A percentile compares a stretch with the other conserved stretches of the same genome.
These are phyloP conservation scores for Limnomonas spitsbergensis DNA, from an alignment of 139 green algal species.

Conservation along the genomic window DNA sequence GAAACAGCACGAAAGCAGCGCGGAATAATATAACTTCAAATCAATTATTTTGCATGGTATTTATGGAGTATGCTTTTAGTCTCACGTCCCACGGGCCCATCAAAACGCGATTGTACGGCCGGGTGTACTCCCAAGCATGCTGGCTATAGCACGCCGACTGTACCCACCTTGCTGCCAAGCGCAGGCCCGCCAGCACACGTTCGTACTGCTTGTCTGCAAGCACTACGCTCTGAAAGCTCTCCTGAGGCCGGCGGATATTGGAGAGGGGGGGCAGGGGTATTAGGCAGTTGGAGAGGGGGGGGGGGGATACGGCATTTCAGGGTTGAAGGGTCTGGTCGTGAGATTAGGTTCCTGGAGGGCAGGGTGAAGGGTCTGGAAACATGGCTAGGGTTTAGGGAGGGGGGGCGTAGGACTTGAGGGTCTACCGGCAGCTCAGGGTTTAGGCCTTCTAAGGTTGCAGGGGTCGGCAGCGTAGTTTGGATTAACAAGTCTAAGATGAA, in stretches of 20 bases:
- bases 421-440: not conserved
- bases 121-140: not conserved
- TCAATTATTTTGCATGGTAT: no score
- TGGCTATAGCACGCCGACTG: not conserved
- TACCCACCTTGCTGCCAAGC: slow-evolving; percentile 28
- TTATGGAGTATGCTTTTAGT: no score
- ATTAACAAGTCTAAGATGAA: no score
- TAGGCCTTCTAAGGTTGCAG: no score
- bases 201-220: slow-evolving; percentile 29
- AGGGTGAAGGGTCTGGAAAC: not conserved
- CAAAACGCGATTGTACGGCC: not conserved
- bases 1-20: not conserved
- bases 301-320: not conserved
- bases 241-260: no score
- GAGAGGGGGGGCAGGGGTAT: no score
- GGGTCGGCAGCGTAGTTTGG: no score
- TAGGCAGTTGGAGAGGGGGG: not conserved
- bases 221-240: not conserved
- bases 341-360: not conserved
- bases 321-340: not conserved
- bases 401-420: not conserved
- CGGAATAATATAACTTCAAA: not conserved
- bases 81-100: not conserved
- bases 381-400: not conserved
- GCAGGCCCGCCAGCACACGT: slow-evolving; percentile 27